Conservation (phyloP, 331 rosid species). For the Saraca asoca region DNA sequence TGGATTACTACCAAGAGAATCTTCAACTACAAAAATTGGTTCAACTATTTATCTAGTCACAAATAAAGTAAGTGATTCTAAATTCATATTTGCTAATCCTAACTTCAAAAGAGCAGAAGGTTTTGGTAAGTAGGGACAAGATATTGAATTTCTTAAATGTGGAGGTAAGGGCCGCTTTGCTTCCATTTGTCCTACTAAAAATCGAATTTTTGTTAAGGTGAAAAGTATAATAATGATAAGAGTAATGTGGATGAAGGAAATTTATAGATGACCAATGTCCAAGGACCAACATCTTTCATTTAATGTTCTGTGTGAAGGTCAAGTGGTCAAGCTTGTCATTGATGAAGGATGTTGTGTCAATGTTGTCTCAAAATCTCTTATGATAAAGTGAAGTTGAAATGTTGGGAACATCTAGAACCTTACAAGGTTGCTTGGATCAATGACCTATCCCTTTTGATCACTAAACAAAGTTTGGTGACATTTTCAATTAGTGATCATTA, state of each 20-base stretch:
- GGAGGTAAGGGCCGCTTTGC: neutral
- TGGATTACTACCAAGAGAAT: neutral
- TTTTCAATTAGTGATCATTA: neutral
- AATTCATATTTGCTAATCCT: neutral
- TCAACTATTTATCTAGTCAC: too few species aligned
- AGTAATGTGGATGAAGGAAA: neutral
- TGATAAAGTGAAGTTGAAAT: neutral
- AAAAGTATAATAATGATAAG: neutral
- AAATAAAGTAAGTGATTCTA: too few species aligned
- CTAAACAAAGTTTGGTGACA: neutral
- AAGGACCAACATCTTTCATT: neutral
- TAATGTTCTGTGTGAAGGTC: neutral
- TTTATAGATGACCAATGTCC: neutral
- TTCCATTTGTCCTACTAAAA: neutral
- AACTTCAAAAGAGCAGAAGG: neutral
- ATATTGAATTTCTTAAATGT: neutral
- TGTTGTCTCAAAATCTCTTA: neutral
- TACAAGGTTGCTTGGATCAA: constrained; percentile 1
- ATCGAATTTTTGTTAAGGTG: neutral
- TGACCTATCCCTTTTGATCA: neutral
- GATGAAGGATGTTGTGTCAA: neutral
- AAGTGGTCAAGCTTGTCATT: neutral
- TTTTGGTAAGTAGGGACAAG: neutral
- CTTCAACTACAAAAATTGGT: neutral
- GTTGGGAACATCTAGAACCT: neutral